Evolutionary conservation across 2,329 filamentous ascomycete genomes (phyloP), one percentile per base, ranked within the genome.

Genomic region (Ophiocordyceps sinensis): DNA sequence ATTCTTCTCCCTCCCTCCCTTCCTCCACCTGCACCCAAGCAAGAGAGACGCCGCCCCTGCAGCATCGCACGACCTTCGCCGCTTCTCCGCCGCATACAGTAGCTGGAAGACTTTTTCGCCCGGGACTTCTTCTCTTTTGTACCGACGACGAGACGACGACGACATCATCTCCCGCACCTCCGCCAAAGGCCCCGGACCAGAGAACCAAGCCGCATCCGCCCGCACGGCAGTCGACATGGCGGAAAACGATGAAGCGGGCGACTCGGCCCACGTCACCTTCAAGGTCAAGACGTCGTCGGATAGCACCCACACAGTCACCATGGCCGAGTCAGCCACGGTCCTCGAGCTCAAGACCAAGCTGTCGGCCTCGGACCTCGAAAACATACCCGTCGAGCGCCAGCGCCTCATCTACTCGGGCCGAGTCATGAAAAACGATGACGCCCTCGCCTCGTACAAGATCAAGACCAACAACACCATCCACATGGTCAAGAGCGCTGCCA

Each of bases 201-300:
- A 19, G 21, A 7, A 37, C 31, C 39, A 15, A 19, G 13, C 15
- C 36, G 37, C 38, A 28, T 39, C 47, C 11, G 19, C 19, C 19
- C 56, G 31, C 11, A 35, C 17, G 17, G 8, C 14, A 8, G 32
- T 35, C 32, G 53, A 46, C 50, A 85, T 84, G 79, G 73, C 81
- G 57, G 81, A 85, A 61, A 75, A 73, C 56, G 60, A 67, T 51
- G 70, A 74, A 45, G 60, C 70, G 50, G 58, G 67, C 54, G 72
- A 77, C 53, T 85, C 88, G 56, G 67, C 79, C 54, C 79, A 88
- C 54, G 68, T 98, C 66, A 94, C 85, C 61, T 96, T 98, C 76
- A 91, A 87, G 67, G 81, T 98, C 64, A 98, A 96, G 70, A 85
- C 85, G n/a, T 88, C 86, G n/a, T 82, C 80, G 53, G 88, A 95